These are phyloP conservation scores for Knufia fluminis DNA, from an alignment of 2,329 filamentous ascomycete genomes.

Conservation along the genomic window DNA sequence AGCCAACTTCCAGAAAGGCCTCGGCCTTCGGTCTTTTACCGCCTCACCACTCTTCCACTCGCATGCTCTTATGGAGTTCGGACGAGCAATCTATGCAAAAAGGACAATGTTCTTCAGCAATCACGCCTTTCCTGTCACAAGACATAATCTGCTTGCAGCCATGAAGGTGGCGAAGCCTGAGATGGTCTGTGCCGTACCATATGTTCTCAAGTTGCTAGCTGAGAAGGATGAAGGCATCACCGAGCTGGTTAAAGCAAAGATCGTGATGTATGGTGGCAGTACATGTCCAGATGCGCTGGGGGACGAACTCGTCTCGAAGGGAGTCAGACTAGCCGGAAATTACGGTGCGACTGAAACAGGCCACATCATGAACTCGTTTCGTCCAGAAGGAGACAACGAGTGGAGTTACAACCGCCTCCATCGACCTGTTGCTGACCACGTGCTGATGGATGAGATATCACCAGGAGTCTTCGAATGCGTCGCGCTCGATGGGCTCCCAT, in stretches of 20 bases:
- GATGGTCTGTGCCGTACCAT: conserved; percentile 52
- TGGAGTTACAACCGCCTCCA: conserved; percentile 51
- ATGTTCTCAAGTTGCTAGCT: conserved; percentile 52
- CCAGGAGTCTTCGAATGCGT: conserved; percentile 44
- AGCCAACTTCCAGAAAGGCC: conserved; percentile 15
- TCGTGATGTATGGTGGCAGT: conserved; percentile 56
- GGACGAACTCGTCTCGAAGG: conserved; percentile 40
- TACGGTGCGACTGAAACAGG: conserved; percentile 59
- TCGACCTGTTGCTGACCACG: conserved; percentile 28
- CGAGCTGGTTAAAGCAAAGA: conserved; percentile 38
- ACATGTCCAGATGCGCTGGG: conserved; percentile 46
- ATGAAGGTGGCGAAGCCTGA: conserved; percentile 39
- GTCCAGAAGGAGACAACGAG: conserved; percentile 44
- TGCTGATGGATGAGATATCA: conserved; percentile 41
- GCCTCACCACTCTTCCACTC: conserved; percentile 51
- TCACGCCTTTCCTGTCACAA: conserved; percentile 46
- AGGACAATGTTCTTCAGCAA: conserved; percentile 48
- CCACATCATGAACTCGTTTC: conserved; percentile 53
- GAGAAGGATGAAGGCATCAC: conserved; percentile 48
- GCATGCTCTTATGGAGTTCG: conserved; percentile 48
- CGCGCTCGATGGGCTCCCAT: conserved; percentile 48
- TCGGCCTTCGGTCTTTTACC: conserved; percentile 24
- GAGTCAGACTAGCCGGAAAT: conserved; percentile 50
- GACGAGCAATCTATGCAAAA: conserved; percentile 43
- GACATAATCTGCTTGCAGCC: conserved; percentile 38